Evolutionary conservation across 2,329 filamentous ascomycete genomes (phyloP).

Genomic region (Xylogone sp.): DNA sequence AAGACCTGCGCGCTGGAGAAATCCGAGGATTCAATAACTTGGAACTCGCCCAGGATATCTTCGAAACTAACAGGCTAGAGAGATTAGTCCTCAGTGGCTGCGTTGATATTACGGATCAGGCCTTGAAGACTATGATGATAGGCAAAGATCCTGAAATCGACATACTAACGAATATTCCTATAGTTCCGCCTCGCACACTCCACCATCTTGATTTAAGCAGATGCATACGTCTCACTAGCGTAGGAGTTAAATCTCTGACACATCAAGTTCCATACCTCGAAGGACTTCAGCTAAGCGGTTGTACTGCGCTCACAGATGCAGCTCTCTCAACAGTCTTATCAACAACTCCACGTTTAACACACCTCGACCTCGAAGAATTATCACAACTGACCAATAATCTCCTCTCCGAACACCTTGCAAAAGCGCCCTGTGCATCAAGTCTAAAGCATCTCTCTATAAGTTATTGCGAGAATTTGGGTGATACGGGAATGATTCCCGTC

Average conservation of each 20-base stretch:
- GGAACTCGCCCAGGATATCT: constrained; percentile 70
- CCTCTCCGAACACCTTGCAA: constrained; percentile 68
- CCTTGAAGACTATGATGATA: constrained; percentile 69
- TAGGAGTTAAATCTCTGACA: constrained; percentile 67
- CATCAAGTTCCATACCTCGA: constrained; percentile 75
- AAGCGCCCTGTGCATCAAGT: constrained; percentile 65
- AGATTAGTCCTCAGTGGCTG: constrained; percentile 80
- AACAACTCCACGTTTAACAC: constrained; percentile 72
- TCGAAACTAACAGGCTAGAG: constrained; percentile 76
- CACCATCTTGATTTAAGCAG: constrained; percentile 83
- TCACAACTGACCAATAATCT: constrained; percentile 71
- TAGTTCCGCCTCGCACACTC: constrained; percentile 73
- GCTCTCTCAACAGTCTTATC: constrained; percentile 70
- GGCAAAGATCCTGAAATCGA: constrained; percentile 76
- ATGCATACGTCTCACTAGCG: constrained; percentile 69
- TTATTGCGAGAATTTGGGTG: constrained; percentile 83
- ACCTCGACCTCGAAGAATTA: constrained; percentile 87
- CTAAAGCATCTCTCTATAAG: constrained; percentile 83
- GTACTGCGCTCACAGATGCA: constrained; percentile 68
- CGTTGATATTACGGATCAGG: constrained; percentile 70
- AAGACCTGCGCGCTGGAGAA: constrained; percentile 78
- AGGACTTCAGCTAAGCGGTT: constrained; percentile 78
- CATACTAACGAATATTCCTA: constrained; percentile 69
- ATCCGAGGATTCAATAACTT: constrained; percentile 74
- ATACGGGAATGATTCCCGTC: constrained; percentile 77